Evolutionary conservation across 2,329 filamentous ascomycete species (phyloP), one percentile per base, ranked within the genome.

Genomic region (Colletotrichum lupini): DNA sequence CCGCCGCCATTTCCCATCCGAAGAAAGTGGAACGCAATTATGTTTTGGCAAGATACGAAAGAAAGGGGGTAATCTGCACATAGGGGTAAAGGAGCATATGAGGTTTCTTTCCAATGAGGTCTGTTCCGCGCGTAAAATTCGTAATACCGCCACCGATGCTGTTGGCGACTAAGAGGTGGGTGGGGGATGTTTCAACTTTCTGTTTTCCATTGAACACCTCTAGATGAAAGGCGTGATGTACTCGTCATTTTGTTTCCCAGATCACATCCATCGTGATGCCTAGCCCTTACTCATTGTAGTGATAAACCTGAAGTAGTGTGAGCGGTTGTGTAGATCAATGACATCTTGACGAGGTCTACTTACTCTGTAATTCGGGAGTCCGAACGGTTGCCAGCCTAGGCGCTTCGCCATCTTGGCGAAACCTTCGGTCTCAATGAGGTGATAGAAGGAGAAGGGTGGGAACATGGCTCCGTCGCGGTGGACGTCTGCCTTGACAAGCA

Each of bases 391-490:
- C 92, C 95, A 98, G 61, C 95, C 95, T 79, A 99, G 83, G 76
- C 97, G 88, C 81, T 91, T 93, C 14, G 95, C 95, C 97, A 99
- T 99, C 85, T 96, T 98, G 22, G 97, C 95, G 80, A 99, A 99
- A 0, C 97, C 97, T 80, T 99, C 97, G 0, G 97, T 98, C 87
- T 99, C 97, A 74, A 99, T 97, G 74, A 99, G 87, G 83, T 99
- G 93, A 81, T 98, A 98, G 81, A 99, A 99, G 3, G 96, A 85
- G 81, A 99, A 99, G 0, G 97, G 91, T 22, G 97, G 97, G 85
- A 99, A 99, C 96, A 98, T 99, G 81, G 97, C 96, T 24, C 97
- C 97, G 80, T 99, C 97, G 30, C 97, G 91, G 82, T 99, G 97
- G 28, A 99, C 97, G 73, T 98, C 95, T 1, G 95, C 97, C 86